These are phyloP conservation scores for Agapanthus africanus DNA, from an alignment of 106 monocot species.

Conservation along the genomic window DNA sequence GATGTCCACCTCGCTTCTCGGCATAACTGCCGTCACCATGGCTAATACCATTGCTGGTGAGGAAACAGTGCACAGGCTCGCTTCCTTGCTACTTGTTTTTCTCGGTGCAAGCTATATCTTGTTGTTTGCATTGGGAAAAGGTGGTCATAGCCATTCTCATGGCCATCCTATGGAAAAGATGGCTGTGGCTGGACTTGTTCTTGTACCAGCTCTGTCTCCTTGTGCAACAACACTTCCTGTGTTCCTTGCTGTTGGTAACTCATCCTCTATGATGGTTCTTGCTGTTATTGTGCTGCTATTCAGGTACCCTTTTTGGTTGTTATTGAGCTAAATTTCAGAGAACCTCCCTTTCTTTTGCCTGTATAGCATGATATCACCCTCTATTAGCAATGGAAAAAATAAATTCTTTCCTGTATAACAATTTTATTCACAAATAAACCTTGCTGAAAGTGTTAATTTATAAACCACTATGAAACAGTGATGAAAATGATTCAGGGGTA, in stretches of 20 bases:
- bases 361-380: too few relatives aligned
- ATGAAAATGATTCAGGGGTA: too few relatives aligned
- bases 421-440: too few relatives aligned
- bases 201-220: conserved; percentile 91
- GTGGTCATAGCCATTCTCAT: conserved; percentile 87
- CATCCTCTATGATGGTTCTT: conserved; percentile 92
- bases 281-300: conserved; percentile 90
- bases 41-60: conserved; percentile 93
- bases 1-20: conserved; percentile 87
- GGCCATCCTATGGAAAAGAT: conserved; percentile 97
- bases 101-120: conserved; percentile 85
- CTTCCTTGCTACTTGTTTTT: conserved; percentile 77
- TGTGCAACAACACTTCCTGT: conserved; percentile 99
- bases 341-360: too few relatives aligned
- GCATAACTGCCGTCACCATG: conserved; percentile 90
- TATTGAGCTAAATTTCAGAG: too few relatives aligned
- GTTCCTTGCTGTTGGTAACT: conserved; percentile 96
- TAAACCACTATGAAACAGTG: too few relatives aligned
- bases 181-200: conserved; percentile 97
- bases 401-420: too few relatives aligned
- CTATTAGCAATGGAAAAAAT: too few relatives aligned
- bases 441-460: too few relatives aligned
- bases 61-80: conserved; percentile 90
- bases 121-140: conserved; percentile 62
- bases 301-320: conserved; percentile 45